Base-by-base conservation (phyloP, 2,329 filamentous ascomycete genomes). In the Neoscytalidium dimidiatum region DNA sequence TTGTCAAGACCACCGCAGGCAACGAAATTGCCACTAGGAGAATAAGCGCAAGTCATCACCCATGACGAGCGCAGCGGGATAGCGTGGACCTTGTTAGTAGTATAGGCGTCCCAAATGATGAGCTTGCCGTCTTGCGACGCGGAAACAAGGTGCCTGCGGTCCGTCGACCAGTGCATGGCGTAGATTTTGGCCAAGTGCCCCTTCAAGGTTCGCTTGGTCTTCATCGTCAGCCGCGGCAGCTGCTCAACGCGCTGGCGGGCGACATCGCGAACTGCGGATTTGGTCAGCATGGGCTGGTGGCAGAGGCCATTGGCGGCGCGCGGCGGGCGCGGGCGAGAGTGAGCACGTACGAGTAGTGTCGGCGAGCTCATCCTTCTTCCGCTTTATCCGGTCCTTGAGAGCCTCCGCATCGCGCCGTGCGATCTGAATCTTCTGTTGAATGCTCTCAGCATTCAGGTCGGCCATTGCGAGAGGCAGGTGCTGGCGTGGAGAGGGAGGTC, bases 1-100 rank as follows among this genome's bases (percentile, higher is more conserved):
- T 99, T 99, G 82, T 99, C 95, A 69, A 98, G 87, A 84, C 95
- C 95, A 86, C 95, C 95, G 78, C 95, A 99, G 64, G 95, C 95
- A 66, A 99, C 95, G 78, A 94, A 99, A 83, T 99, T 99, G 64
- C 95, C 95, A 76, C 93, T 97, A 13, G 95, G 95, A 67, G 95
- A 94, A 79, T 99, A 99, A 76, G 95, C 95, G 86, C 95, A 99
- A 70, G 95, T 99, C 95, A 99, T 99, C 81, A 99, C 95, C 95
- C 95, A 99, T 14, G 95, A 99, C 14, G 95, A 98, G 69, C 95
- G 90, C 66, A 99, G 86, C 35, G 95, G 95, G 73, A 99, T 98
- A 78, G 95, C 95, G 81, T 99, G 95, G 68, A 99, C 95, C 81
- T 99, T 99, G 86, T 99, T 98, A 68, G 95, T 98, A 70, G 94